Evolutionary conservation across 441 rosid genomes (phyloP).

Genomic region (Arabidopsis lyrata): DNA sequence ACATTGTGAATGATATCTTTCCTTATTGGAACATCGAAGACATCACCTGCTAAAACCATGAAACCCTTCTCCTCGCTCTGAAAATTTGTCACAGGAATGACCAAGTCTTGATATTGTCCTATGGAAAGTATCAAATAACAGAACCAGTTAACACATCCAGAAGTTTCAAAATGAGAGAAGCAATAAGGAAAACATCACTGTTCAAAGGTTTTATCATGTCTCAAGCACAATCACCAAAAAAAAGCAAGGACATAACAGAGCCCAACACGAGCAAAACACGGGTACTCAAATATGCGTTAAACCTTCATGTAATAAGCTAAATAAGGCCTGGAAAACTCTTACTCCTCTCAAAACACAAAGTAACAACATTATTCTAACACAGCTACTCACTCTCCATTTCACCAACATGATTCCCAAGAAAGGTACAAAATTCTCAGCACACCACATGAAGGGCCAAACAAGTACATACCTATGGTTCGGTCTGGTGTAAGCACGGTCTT

Average conservation of each 20-base stretch:
- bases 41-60: slow-evolving; percentile 90
- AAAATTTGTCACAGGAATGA: slow-evolving; percentile 82
- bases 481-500: slow-evolving; percentile 56
- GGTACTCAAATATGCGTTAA: neutral
- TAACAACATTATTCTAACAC: neutral
- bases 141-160: slow-evolving; percentile 13
- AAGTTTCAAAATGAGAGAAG: slow-evolving; percentile 10
- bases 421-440: neutral
- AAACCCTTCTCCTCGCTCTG: slow-evolving; percentile 75
- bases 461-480: slow-evolving; percentile 55
- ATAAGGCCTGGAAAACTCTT: neutral
- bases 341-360: slow-evolving; percentile 1
- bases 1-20: slow-evolving; percentile 92
- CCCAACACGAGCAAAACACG: slow-evolving; percentile 4
- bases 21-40: slow-evolving; percentile 88
- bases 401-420: neutral
- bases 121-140: slow-evolving; percentile 19
- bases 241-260: slow-evolving; percentile 3
- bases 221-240: slow-evolving; percentile 12
- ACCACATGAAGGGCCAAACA: neutral
- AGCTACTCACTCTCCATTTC: neutral
- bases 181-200: neutral
- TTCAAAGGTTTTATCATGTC: slow-evolving; percentile 1
- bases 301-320: slow-evolving; percentile 15
- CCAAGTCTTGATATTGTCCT: slow-evolving; percentile 81